Evolutionary conservation across 2,329 filamentous ascomycete genomes (phyloP), one percentile per base, ranked within the genome.

Genomic region (Clonostachys byssicola): DNA sequence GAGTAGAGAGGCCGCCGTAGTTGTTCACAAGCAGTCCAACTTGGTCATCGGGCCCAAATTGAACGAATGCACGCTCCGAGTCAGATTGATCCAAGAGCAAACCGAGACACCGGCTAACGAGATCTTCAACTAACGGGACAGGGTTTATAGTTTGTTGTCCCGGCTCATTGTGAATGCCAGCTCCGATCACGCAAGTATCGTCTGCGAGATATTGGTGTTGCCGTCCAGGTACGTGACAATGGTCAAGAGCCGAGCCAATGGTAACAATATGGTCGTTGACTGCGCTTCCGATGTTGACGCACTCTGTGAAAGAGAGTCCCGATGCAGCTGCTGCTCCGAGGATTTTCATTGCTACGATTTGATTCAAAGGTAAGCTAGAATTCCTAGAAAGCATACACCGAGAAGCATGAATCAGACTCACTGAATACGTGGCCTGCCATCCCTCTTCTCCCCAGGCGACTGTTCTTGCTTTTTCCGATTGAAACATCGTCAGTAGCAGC

Each of bases 401-500:
- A 36, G 65, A 17, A 56, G 62, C 30, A 61, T 35, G 65, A 17
- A 56, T 62, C 33, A 61, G 0, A 74, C 74, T 70, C 52, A 64
- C 66, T 68, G 18, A 77, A 60, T 20, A 76, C 54, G 56, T 79
- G 78, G 2, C 86, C 86, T 9, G 83, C 85, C 66, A 89, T 85
- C 40, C 87, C 86, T 67, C 86, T 76, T 51, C 86, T 72, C 1
- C 86, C 87, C 16, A 89, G 85, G 54, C 88, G 88, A 4, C 84
- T 85, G 17, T 82, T 78, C 54, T 81, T 81, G 43, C 67, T 70
- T 49, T 84, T 70, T 2, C 85, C 85, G 43, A 90, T 84, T 12
- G 85, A 85, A 2, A 85, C 85, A 67, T 90, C 87, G 56, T 90
- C 87, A 8, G 80, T 85, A 42, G 89, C 81, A 33, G 88, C 81